These are phyloP conservation scores for Solanum etuberosum DNA, from an alignment of 257 asterid species.

Conservation along the genomic window DNA sequence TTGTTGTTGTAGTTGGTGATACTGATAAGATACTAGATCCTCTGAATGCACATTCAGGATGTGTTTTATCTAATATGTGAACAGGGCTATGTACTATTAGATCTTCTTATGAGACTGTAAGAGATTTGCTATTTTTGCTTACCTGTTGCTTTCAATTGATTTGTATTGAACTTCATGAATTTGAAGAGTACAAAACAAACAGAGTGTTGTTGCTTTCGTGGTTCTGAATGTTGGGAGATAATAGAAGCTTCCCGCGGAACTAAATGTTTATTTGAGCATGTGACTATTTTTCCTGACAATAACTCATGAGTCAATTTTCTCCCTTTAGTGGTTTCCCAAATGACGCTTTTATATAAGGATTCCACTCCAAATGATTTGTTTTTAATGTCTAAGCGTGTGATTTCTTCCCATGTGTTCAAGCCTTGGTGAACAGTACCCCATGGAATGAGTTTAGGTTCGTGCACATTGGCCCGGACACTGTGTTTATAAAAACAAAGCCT, in stretches of 20 bases:
- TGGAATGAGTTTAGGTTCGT: background rate
- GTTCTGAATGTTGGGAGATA: background rate
- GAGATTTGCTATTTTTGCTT: background rate
- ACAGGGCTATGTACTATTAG: background rate
- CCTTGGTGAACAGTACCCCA: background rate
- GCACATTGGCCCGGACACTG: background rate
- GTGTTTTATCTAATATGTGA: background rate
- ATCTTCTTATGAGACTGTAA: background rate
- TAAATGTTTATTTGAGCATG: background rate
- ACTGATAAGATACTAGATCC: background rate
- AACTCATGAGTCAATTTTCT: background rate
- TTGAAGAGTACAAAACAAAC: background rate
- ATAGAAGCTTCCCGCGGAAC: background rate
- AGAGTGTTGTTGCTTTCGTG: background rate
- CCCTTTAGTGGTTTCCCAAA: background rate
- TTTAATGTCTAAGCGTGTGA: background rate
- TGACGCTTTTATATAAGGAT: background rate
- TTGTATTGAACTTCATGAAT: background rate
- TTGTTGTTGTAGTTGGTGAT: background rate
- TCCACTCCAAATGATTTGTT: background rate
- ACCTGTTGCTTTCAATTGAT: background rate
- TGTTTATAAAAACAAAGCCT: background rate
- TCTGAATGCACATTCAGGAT: background rate
- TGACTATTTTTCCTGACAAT: background rate
- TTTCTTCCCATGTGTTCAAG: background rate